These are phyloP conservation scores for Rhododendron kiyosumense DNA, from an alignment of 148 eudicot species.

Conservation along the genomic window DNA sequence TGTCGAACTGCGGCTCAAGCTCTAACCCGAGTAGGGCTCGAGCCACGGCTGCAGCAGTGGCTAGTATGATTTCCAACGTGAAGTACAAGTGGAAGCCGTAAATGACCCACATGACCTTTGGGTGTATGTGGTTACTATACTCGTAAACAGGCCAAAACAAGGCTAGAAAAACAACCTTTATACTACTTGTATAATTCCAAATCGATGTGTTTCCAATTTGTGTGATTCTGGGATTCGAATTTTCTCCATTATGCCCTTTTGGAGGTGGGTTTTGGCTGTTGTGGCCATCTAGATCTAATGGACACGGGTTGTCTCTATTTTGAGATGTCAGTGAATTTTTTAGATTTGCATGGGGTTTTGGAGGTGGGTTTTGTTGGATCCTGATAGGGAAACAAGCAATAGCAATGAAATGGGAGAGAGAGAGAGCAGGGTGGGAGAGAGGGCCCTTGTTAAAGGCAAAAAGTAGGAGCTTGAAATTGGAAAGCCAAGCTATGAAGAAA, in stretches of 20 bases:
- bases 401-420: conserved; percentile 14
- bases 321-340: neutral
- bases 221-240: neutral
- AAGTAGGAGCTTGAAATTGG: conserved; percentile 44
- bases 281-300: too few species aligned
- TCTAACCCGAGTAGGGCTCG: conserved; percentile 27
- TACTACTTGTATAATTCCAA: conserved; percentile 22
- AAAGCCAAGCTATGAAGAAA: conserved; percentile 43
- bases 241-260: neutral
- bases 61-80: conserved; percentile 33
- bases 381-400: conserved; percentile 24
- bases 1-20: conserved; percentile 45
- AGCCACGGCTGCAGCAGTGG: conserved; percentile 21
- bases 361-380: neutral
- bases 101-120: conserved; percentile 22
- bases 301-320: neutral
- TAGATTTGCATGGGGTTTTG: neutral
- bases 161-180: conserved; percentile 24
- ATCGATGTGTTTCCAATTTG: conserved; percentile 5
- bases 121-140: conserved; percentile 29
- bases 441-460: conserved; percentile 30
- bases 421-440: conserved; percentile 17
- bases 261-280: neutral
- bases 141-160: conserved; percentile 22
- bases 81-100: conserved; percentile 37